Conservation (phyloP, 345 rosid species). For the Ricinus communis region DNA sequence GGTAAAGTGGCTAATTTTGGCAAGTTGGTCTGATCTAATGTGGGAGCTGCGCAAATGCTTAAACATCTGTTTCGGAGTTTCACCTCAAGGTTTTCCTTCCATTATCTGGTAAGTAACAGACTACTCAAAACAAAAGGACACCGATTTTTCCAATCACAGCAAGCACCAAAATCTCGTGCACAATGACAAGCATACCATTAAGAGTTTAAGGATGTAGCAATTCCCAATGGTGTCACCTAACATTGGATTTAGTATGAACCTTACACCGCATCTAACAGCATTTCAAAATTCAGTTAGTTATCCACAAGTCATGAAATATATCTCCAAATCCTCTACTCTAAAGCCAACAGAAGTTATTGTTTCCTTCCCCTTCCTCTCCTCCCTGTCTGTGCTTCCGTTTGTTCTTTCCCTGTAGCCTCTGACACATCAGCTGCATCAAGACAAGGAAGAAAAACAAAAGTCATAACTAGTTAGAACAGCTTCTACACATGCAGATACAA, state of each 20-base stretch:
- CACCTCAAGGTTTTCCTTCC: no score
- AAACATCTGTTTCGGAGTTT: no score
- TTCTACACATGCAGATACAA: slow-evolving; percentile 1
- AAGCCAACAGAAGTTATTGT: slow-evolving; percentile 44
- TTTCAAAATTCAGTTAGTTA: slow-evolving; percentile 11
- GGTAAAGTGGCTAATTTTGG: no score
- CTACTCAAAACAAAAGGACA: no score
- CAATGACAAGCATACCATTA: no score
- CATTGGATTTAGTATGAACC: not conserved
- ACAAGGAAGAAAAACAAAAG: not conserved
- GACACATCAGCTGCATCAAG: slow-evolving; percentile 60
- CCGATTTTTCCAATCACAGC: no score
- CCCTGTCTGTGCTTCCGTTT: slow-evolving; percentile 55
- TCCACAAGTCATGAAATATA: not conserved
- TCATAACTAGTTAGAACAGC: slow-evolving; percentile 9
- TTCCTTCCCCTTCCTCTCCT: slow-evolving; percentile 97
- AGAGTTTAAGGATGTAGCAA: no score
- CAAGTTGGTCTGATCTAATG: no score
- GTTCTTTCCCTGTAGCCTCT: slow-evolving; percentile 78
- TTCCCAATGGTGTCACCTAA: not conserved
- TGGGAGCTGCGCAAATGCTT: not conserved
- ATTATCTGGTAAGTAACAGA: no score
- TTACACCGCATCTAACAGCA: not conserved
- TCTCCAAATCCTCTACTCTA: slow-evolving; percentile 2
- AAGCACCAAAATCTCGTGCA: no score